These are phyloP conservation scores for Calophaca sinica DNA, from an alignment of 306 rosid species.

Conservation along the genomic window DNA sequence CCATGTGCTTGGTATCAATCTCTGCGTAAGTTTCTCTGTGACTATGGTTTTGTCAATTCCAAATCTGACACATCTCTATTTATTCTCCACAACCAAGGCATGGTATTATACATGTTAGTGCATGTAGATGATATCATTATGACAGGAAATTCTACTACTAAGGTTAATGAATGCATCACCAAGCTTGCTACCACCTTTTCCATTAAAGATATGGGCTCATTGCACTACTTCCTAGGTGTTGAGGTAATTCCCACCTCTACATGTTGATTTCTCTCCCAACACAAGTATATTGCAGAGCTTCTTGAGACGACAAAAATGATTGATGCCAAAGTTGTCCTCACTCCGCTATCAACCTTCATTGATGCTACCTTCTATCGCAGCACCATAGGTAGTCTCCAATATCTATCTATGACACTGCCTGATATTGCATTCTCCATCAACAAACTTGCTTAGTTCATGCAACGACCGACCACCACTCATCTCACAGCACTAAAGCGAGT, in stretches of 20 bases:
- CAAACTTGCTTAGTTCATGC: not conserved
- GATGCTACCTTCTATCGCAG: not conserved
- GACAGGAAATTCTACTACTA: not conserved
- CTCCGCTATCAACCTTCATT: not conserved
- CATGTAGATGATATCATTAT: slow-evolving; percentile 27
- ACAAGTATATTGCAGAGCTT: not conserved
- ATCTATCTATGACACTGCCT: not conserved
- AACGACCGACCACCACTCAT: not conserved
- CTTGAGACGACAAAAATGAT: not conserved
- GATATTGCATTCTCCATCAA: not conserved
- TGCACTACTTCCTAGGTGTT: not conserved
- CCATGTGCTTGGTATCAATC: not conserved
- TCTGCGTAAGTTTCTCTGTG: not conserved
- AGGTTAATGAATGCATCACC: not conserved
- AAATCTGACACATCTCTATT: not conserved
- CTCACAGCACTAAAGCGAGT: not conserved
- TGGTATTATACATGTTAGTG: not conserved
- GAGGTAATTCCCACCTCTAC: not conserved
- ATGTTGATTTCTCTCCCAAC: not conserved
- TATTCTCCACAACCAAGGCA: not conserved
- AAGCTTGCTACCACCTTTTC: not conserved
- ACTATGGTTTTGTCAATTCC: not conserved
- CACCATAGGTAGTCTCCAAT: not conserved
- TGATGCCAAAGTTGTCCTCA: not conserved
- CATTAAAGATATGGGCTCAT: not conserved